Evolutionary conservation across 371 early-diverging fungal genomes (phyloP), one percentile per base, ranked within the genome.

Genomic region (Fennellomyces sp.): DNA sequence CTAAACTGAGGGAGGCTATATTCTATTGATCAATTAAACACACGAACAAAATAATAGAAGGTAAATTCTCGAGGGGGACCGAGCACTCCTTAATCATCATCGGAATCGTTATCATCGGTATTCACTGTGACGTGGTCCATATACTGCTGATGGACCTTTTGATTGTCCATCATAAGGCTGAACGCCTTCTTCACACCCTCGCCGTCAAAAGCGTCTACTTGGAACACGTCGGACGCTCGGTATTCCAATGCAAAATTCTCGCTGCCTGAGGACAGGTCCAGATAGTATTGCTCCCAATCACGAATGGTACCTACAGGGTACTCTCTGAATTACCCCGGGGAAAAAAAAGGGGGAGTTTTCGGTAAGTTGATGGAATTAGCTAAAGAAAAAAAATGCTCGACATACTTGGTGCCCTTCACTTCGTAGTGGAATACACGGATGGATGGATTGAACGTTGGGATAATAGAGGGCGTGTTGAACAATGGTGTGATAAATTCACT

Each of bases 341-440:
- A n/a, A n/a, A n/a, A n/a, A n/a, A n/a, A n/a, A n/a, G n/a, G n/a
- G n/a, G n/a, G n/a, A n/a, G n/a, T n/a, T n/a, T n/a, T n/a, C n/a
- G n/a, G n/a, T n/a, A n/a, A n/a, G n/a, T n/a, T n/a, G n/a, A n/a
- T n/a, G n/a, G n/a, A n/a, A n/a, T n/a, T n/a, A n/a, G n/a, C n/a
- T n/a, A n/a, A n/a, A n/a, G n/a, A n/a, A n/a, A n/a, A n/a, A n/a
- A n/a, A n/a, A n/a, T n/a, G n/a, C n/a, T 39, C 5, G 13, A 45
- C 45, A 21, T 68, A 60, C 50, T 38, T 7, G 6, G 59, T 21
- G 29, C 60, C 51, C 23, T 60, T 26, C 3, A 62, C 56, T 11
- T 72, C 67, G 65, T 82, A 85, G 28, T 64, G 52, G 60, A 82
- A 85, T n/a, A 80, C 72, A 11, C 85, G 75, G 42, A 80, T 54